Conservation (phyloP, 345 rosid species). For the Hibiscus syriacus region DNA sequence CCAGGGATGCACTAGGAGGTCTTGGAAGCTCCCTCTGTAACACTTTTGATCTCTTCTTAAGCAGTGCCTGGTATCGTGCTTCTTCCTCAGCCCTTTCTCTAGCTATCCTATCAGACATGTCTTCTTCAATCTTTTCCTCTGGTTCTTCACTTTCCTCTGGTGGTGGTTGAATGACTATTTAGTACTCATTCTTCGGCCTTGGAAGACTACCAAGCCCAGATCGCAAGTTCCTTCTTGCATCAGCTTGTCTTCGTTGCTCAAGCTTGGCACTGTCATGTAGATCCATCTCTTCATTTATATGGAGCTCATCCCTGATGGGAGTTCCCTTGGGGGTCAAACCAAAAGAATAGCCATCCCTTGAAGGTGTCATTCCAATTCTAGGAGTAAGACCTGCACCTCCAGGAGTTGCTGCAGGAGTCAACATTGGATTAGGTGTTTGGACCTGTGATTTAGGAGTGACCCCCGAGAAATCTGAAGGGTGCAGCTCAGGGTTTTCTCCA, state of each 20-base stretch:
- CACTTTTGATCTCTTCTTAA: constrained; percentile 93
- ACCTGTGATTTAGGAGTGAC: constrained; percentile 87
- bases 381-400: constrained; percentile 77
- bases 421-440: constrained; percentile 87
- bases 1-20: constrained; percentile 87
- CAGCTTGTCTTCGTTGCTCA: constrained; percentile 74
- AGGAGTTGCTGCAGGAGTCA: constrained; percentile 92
- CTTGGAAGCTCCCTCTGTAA: constrained; percentile 96
- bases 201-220: constrained; percentile 78
- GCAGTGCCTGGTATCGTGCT: constrained; percentile 73
- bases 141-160: constrained; percentile 79
- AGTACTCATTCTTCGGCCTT: constrained; percentile 88
- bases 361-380: constrained; percentile 84
- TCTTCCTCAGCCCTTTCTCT: constrained; percentile 93
- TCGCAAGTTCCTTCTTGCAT: constrained; percentile 62
- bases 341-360: constrained; percentile 75
- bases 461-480: constrained; percentile 97
- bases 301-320: constrained; percentile 95
- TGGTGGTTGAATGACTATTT: constrained; percentile 71
- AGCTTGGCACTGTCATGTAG: constrained; percentile 63
- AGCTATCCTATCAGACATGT: constrained; percentile 88
- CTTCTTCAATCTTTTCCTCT: constrained; percentile 93
- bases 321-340: constrained; percentile 89
- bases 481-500: constrained; percentile 96
- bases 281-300: constrained; percentile 87